Evolutionary conservation across 2,329 filamentous ascomycete genomes (phyloP).

Genomic region (Parafenestella ontariensis): DNA sequence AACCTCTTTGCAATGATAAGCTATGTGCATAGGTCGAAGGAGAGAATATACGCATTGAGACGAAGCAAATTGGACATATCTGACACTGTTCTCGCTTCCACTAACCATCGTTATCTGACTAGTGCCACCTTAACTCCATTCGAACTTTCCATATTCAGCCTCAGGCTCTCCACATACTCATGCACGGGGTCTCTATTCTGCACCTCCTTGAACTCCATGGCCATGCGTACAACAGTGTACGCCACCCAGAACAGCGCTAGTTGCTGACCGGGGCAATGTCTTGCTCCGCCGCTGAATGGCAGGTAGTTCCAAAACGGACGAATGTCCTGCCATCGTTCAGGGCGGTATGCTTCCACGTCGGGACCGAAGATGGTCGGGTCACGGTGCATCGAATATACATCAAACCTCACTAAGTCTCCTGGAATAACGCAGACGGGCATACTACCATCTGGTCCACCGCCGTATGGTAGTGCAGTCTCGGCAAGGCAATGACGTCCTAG

Average conservation of each 20-base stretch:
- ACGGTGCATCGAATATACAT: slow-evolving; percentile 56
- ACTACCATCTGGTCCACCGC: slow-evolving; percentile 16
- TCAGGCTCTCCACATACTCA: slow-evolving; percentile 18
- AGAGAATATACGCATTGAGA: not conserved
- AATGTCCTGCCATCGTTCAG: slow-evolving; percentile 36
- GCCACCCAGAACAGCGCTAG: slow-evolving; percentile 17
- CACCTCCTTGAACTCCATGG: slow-evolving; percentile 8
- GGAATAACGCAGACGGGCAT: slow-evolving; percentile 8
- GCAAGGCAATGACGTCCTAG: not conserved
- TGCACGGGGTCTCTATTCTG: slow-evolving; percentile 15
- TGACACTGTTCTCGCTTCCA: not conserved
- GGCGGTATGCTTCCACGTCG: slow-evolving; percentile 54
- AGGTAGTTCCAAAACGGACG: slow-evolving; percentile 24
- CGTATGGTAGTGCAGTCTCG: slow-evolving; percentile 11
- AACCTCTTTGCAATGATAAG: not conserved
- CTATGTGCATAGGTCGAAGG: not conserved
- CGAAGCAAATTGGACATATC: not conserved
- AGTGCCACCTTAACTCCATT: slow-evolving; percentile 15
- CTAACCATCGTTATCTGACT: not conserved
- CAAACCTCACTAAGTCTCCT: slow-evolving; percentile 36
- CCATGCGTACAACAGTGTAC: slow-evolving; percentile 18
- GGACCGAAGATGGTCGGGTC: slow-evolving; percentile 49
- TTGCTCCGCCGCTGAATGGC: slow-evolving; percentile 20
- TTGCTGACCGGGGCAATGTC: slow-evolving; percentile 17
- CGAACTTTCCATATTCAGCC: slow-evolving; percentile 20